phyloP scores from a whole-genome alignment of 2,329 filamentous ascomycete species.

The Bipolaris zeicola region DNA sequence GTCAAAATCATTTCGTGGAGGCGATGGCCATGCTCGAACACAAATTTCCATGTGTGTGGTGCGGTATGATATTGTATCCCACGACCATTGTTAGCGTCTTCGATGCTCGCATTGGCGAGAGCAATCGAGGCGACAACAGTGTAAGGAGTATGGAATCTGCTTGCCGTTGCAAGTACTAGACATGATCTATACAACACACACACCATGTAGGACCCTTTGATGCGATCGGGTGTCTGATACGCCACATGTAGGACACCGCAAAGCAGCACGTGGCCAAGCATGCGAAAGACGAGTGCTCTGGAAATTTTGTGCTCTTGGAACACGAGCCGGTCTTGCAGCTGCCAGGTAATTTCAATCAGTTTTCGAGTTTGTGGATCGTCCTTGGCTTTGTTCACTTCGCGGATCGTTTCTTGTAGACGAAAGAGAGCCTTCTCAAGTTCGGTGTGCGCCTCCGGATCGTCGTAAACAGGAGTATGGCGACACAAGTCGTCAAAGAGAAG shows the following conservation, averaged over 20 bases:
- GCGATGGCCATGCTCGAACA: conserved; percentile 77
- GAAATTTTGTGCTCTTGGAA: conserved; percentile 66
- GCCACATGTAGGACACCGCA: conserved; percentile 85
- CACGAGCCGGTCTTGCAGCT: conserved; percentile 79
- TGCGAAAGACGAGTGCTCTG: conserved; percentile 63
- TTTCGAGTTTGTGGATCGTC: conserved; percentile 73
- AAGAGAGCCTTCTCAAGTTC: conserved; percentile 76
- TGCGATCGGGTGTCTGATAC: conserved; percentile 72
- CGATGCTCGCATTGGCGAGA: conserved; percentile 68
- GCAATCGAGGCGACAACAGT: conserved; percentile 76
- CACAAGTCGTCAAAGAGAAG: conserved; percentile 83
- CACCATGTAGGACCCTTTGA: conserved; percentile 81
- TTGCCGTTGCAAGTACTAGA: conserved; percentile 73
- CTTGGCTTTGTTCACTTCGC: conserved; percentile 83
- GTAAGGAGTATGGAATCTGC: conserved; percentile 70
- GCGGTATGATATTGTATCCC: conserved; percentile 86
- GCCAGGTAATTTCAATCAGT: conserved; percentile 79
- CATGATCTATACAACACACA: conserved; percentile 83
- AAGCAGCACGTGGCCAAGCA: conserved; percentile 78
- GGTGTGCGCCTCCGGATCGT: conserved; percentile 82
- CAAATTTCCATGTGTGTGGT: conserved; percentile 87
- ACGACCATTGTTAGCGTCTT: conserved; percentile 75
- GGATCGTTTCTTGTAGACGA: conserved; percentile 73
- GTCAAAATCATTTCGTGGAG: conserved; percentile 86
- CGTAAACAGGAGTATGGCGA: conserved; percentile 79